phyloP scores from a whole-genome alignment of 2,329 filamentous ascomycete species.

The Clarireedia monteithiana region DNA sequence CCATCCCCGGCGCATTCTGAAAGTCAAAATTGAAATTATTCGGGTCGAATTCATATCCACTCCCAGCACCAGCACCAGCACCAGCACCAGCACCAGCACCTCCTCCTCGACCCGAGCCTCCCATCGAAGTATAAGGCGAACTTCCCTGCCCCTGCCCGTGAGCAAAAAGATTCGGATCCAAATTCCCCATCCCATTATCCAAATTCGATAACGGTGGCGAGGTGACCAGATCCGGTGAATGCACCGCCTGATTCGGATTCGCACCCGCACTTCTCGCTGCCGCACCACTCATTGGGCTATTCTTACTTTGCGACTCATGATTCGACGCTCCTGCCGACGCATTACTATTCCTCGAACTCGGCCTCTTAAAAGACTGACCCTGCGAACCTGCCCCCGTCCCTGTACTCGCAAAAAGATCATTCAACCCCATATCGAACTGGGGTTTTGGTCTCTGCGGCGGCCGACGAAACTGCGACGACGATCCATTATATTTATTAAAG shows the following conservation, averaged over 20 bases:
- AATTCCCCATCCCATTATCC: not conserved
- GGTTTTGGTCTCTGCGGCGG: conserved; percentile 19
- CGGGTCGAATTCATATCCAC: too few relatives aligned
- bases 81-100: not conserved
- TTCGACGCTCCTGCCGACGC: too few relatives aligned
- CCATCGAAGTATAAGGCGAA: not conserved
- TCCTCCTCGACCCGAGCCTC: not conserved
- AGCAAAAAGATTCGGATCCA: conserved; percentile 9
- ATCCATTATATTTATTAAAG: conserved; percentile 13
- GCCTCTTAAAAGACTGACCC: not conserved
- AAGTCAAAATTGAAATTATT: conserved; percentile 8
- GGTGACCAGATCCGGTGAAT: conserved; percentile 9
- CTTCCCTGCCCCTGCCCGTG: not conserved
- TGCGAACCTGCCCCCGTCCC: not conserved
- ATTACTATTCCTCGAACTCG: not conserved
- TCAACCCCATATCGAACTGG: conserved; percentile 28
- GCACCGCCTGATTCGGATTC: not conserved
- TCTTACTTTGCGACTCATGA: too few relatives aligned
- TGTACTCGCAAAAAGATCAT: conserved; percentile 21
- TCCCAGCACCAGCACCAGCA: not conserved
- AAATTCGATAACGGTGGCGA: conserved; percentile 16
- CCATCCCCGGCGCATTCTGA: conserved; percentile 22
- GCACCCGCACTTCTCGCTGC: not conserved
- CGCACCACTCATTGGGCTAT: too few relatives aligned
- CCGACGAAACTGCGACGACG: not conserved